Conservation (phyloP, 176 grass and related monocot genomes). For the Musa beccarii region DNA sequence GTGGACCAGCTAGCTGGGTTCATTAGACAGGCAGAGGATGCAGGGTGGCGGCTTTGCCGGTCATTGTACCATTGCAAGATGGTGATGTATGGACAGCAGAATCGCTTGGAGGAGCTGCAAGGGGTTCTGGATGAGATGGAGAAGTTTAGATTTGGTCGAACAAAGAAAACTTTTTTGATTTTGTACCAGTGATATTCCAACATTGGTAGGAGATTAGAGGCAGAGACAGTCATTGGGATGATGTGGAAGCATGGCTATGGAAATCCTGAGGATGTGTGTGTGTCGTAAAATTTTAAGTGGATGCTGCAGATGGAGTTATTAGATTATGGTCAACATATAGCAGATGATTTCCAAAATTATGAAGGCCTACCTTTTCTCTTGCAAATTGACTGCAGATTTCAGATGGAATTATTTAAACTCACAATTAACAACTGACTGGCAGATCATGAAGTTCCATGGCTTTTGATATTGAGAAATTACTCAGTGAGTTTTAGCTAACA, state of each 20-base stretch:
- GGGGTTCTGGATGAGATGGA: conserved; percentile 79
- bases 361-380: too few relatives aligned
- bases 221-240: conserved; percentile 53
- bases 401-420: too few relatives aligned
- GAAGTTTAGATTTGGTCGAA: conserved; percentile 36
- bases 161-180: conserved; percentile 80
- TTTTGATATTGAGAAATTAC: not conserved
- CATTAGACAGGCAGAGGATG: conserved; percentile 43
- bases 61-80: conserved; percentile 91
- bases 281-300: conserved; percentile 28
- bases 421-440: not conserved
- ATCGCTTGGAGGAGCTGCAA: conserved; percentile 59
- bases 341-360: not conserved
- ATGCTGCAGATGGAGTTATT: not conserved
- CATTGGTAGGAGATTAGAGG: conserved; percentile 41
- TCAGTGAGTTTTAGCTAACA: not conserved
- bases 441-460: not conserved
- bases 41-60: conserved; percentile 69
- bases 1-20: conserved; percentile 59
- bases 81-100: conserved; percentile 80
- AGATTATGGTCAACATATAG: not conserved
- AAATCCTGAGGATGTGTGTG: not conserved
- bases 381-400: not conserved
- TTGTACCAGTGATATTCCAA: conserved; percentile 59
- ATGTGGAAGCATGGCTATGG: conserved; percentile 75